Evolutionary conservation across 148 eudicot species (phyloP).

Genomic region (Rheum nobile): DNA sequence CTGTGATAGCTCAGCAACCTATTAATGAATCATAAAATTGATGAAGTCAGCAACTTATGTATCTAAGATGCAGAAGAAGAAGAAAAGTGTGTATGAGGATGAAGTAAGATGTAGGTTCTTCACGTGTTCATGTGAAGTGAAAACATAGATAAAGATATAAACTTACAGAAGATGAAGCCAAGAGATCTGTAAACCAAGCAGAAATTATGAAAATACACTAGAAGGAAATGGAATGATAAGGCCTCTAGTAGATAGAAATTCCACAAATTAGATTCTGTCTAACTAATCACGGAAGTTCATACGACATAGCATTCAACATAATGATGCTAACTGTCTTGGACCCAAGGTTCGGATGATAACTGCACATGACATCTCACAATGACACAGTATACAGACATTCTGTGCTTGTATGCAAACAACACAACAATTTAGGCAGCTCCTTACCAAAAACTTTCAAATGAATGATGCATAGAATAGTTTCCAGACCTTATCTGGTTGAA

Average conservation of each 20-base stretch:
- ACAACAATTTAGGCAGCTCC: background rate
- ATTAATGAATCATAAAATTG: slow-evolving; percentile 9
- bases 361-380: background rate
- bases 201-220: background rate
- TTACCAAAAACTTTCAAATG: background rate
- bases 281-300: background rate
- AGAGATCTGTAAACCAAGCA: background rate
- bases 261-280: background rate
- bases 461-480: background rate
- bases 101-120: background rate
- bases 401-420: background rate
- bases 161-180: background rate
- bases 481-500: slow-evolving; percentile 82
- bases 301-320: background rate
- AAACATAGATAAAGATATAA: background rate
- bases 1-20: slow-evolving; percentile 95
- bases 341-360: background rate
- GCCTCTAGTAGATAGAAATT: background rate
- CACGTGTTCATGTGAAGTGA: background rate
- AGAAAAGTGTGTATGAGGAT: background rate
- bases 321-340: background rate
- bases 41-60: background rate
- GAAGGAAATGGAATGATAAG: background rate
- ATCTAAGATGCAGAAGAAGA: background rate
- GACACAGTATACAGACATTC: background rate